phyloP scores from a whole-genome alignment of 139 green algal genomes.

The Axilococcus clingmanii region DNA sequence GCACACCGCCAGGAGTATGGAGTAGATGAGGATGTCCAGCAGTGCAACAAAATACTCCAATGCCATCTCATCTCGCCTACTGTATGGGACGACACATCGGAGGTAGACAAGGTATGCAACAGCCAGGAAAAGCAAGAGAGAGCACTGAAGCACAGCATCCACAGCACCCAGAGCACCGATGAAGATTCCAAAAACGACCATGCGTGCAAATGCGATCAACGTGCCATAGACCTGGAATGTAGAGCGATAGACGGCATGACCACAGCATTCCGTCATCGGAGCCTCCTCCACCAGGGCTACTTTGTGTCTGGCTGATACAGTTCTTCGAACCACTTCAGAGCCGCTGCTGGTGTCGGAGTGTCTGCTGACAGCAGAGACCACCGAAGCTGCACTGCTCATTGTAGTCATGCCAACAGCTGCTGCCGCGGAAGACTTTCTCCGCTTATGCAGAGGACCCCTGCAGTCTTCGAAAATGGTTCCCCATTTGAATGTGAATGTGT shows the following conservation, averaged over 20 bases:
- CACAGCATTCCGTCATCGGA: background rate
- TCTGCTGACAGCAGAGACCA: conserved; percentile 1
- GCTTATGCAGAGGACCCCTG: conserved; percentile 9
- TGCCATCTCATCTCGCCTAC: conserved; percentile 11
- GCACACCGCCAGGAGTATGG: background rate
- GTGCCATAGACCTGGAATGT: conserved; percentile 8
- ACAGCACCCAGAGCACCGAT: conserved; percentile 3
- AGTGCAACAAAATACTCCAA: conserved; percentile 10
- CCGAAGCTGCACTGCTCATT: conserved; percentile 1
- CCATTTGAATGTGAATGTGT: conserved; percentile 10
- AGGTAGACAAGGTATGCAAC: conserved; percentile 7
- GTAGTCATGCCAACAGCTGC: background rate
- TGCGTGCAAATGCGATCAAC: conserved; percentile 4
- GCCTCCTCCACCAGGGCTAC: conserved; percentile 2
- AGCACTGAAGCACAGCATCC: conserved; percentile 1
- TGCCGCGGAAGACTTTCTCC: background rate
- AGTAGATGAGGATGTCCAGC: conserved; percentile 5
- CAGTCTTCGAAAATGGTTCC: conserved; percentile 13
- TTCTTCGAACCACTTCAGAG: background rate
- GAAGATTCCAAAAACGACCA: conserved; percentile 4
- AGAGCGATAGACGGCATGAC: background rate
- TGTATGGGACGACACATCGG: conserved; percentile 7
- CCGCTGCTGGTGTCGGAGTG: background rate
- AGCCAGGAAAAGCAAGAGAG: background rate
- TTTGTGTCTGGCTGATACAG: conserved; percentile 1